Evolutionary conservation across 1,284 basidiomycete species (phyloP), one percentile per base, ranked within the genome.

Genomic region (Boletus semigastroideus): DNA sequence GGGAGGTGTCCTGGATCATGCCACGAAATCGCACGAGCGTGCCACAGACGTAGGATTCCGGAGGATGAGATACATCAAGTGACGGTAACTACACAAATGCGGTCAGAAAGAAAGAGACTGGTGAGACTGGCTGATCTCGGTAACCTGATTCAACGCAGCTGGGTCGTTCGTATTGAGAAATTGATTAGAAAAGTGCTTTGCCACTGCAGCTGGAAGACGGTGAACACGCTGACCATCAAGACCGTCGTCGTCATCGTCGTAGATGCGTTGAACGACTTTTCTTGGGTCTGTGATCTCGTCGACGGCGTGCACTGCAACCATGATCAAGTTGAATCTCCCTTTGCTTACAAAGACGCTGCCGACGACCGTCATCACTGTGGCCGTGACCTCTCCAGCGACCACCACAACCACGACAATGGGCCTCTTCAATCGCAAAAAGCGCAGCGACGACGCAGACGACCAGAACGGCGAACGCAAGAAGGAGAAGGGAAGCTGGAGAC

Each of bases 401-500:
- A 59, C 64, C 10, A 57, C 54, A 5, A 58, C 63, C 13, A 57
- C 67, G 36, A 62, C 58, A 46, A 83, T 85, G 83, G 75, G 72
- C 47, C 71, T 84, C 41, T 84, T 84, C 71, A 83, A 69, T 52
- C 74, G 83, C 63, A 83, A 76, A 64, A 74, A 75, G 50, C 62
- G 64, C 53, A 65, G 54, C 52, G 69, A 73, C 49, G 67, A 67
- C 40, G 59, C 68, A 3, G 71, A 72, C 52, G 75, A 75, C 59
- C 68, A 69, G 49, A 63, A 69, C 14, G 59, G 67, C 49, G 77
- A 78, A 55, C 69, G 71, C 46, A 86, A 87, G 72, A 90, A 92
- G 74, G 90, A 93, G 68, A 93, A 94, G 76, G 88, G 88, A 54
- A 88, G 82, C 68, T 93, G 90, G 82, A 83, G 85, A 69, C 77